Evolutionary conservation across 345 rosid genomes (phyloP), one percentile per base, ranked within the genome.

Genomic region (Camelina sativa): DNA sequence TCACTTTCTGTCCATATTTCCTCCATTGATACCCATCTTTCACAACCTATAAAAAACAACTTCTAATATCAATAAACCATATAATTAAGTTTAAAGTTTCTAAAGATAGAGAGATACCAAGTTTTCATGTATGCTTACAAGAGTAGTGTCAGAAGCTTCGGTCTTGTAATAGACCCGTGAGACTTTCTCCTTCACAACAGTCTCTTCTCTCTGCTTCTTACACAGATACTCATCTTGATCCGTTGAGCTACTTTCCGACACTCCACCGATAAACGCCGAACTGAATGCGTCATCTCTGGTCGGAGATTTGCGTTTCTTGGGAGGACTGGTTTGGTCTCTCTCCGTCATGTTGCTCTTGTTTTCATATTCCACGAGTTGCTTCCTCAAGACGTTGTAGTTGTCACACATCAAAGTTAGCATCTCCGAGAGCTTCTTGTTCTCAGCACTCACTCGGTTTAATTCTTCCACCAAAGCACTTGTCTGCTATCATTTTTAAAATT

Each of bases 21-120:
- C 98, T 95, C 99, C 99, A 95, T 69, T 92, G 99, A 82, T 89
- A 95, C 48, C 99, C 99, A 87, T 95, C 99, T 72, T 87, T 95
- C 69, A 92, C 97, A 59, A 91, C 84, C 98, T 94, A 76, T 59
- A 80, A 76, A 13, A 19, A 48, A 57, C n/a, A 48, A 57, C 47
- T 55, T 46, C 15, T 2, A 71, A 32, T 35, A 53, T 69, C 66
- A 79, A n/a, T 68, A 73, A 67, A 68, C 19, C 51, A 65, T 41
- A 28, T 28, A 23, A 57, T 10, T 7, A 9, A 13, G 4, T 15
- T 16, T 7, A 17, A 22, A 47, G 48, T 9, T 13, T 50, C 5
- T 9, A 20, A 30, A 28, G 22, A 63, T 38, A 41, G 32, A 22
- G 11, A 1, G 35, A 28, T 28, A 28, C 30, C 5, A 53, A 61